Base-by-base conservation (phyloP, 148 eudicot species). In the Cornus suecica region DNA sequence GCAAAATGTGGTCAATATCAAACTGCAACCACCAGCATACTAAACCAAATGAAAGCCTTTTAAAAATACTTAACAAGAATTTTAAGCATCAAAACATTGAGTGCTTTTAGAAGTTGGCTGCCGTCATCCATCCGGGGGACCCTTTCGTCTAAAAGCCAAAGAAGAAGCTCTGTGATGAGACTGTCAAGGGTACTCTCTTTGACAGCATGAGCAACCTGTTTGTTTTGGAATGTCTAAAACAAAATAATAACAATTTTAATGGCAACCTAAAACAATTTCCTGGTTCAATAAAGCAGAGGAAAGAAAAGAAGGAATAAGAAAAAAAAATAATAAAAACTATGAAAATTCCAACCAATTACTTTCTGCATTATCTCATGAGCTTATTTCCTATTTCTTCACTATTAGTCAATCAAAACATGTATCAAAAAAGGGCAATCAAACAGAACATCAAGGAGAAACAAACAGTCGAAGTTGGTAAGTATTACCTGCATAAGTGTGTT, bases 121-220 rank as follows among this genome's bases (percentile, higher is more conserved):
- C 97, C 97, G 75, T 95, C 99, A 86, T 92, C 97, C 97, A 95
- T 95, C 58, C 82, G 89, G 1, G 99, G 94, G 74, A 95, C 99
- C 79, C 97, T 87, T 76, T 95, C 97, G 79, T 95, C 99, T 87
- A 95, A 87, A 76, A 95, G 99, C 99, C 99, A 95, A 78, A 92
- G 94, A 75, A 95, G 89, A 74, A 95, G 94, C 80, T 95, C 97
- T 34, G 99, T 95, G 63, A 91, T 90, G 29, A 94, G 91, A 83
- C 81, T 78, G 82, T 90, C 84, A 71, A 94, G 92, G 48, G 99
- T 94, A 76, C 88, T 87, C 83, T 92, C 97, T 81, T 87, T 90
- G 54, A 93, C 94, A 66, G 97, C 91, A 87, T 88, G 89, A 74
- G 97, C 94, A 34, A 95, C 87, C 74, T 77, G 83, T 85, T 85